Evolutionary conservation across 169 alveolate genomes (phyloP).

Genomic region (Plasmodium billcollinsi): DNA sequence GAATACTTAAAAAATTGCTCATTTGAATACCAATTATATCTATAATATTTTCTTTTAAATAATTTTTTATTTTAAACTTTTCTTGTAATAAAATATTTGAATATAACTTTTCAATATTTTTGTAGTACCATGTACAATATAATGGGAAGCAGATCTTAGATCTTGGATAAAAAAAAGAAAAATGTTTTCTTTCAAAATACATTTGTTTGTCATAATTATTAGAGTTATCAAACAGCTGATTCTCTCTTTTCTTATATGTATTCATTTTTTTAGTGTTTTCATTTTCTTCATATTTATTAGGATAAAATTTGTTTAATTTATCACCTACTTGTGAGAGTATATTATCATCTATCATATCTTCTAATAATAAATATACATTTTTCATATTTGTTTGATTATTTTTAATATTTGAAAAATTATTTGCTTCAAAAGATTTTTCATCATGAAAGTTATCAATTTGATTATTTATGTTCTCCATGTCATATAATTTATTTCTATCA

Average conservation of each 20-base stretch:
- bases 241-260: not conserved
- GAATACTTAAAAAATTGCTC: conserved; percentile 28
- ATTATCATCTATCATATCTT: conserved; percentile 3
- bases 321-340: not conserved
- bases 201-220: not conserved
- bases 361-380: conserved; percentile 3
- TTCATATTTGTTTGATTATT: not conserved
- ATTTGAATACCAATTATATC: conserved; percentile 25
- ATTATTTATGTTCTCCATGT: not conserved
- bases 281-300: not conserved
- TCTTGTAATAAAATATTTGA: conserved; percentile 43
- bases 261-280: not conserved
- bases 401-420: not conserved
- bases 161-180: conserved; percentile 55
- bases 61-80: conserved; percentile 59
- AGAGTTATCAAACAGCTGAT: not conserved
- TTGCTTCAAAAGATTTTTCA: not conserved
- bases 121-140: conserved; percentile 58
- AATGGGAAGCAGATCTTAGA: conserved; percentile 33
- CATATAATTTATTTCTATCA: not conserved
- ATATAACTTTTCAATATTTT: conserved; percentile 44
- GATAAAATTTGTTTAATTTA: too few species aligned
- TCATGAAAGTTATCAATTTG: not conserved
- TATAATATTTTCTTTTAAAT: conserved; percentile 44
- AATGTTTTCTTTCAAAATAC: conserved; percentile 6